Evolutionary conservation across 805 yeast genomes (phyloP).

Genomic region (Myxozyma mucilagina): DNA sequence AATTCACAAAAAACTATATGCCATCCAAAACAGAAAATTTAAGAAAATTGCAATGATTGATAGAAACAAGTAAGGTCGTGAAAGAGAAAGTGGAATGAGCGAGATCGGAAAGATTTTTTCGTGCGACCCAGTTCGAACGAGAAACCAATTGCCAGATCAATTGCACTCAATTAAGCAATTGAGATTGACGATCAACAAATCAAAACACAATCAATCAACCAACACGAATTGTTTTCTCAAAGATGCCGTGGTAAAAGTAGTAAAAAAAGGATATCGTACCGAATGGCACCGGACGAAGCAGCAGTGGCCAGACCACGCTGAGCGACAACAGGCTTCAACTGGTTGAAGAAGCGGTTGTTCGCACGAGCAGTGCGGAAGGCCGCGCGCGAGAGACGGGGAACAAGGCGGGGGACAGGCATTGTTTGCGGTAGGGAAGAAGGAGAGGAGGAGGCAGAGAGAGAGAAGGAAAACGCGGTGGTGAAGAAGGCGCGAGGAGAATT

Average conservation of each 20-base stretch:
- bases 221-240: neutral
- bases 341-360: constrained; percentile 60
- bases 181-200: neutral
- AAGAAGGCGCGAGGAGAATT: constrained; percentile 1
- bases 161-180: neutral
- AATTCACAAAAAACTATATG: neutral
- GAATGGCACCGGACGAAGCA: constrained; percentile 63
- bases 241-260: neutral
- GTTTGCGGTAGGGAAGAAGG: constrained; percentile 16
- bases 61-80: neutral
- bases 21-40: neutral
- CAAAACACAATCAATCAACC: neutral
- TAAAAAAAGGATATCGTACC: constrained; percentile 48
- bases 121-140: neutral
- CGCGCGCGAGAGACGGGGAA: constrained; percentile 62
- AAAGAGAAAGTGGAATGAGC: neutral
- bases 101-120: neutral
- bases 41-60: neutral
- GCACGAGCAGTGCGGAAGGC: constrained; percentile 89
- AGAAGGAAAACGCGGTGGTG: constrained; percentile 3
- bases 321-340: constrained; percentile 27
- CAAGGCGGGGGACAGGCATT: constrained; percentile 56
- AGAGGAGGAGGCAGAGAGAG: constrained; percentile 4
- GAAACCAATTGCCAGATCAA: neutral
- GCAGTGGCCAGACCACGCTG: constrained; percentile 66